Conservation (phyloP, 257 asterid species). For the Penstemon davidsonii region DNA sequence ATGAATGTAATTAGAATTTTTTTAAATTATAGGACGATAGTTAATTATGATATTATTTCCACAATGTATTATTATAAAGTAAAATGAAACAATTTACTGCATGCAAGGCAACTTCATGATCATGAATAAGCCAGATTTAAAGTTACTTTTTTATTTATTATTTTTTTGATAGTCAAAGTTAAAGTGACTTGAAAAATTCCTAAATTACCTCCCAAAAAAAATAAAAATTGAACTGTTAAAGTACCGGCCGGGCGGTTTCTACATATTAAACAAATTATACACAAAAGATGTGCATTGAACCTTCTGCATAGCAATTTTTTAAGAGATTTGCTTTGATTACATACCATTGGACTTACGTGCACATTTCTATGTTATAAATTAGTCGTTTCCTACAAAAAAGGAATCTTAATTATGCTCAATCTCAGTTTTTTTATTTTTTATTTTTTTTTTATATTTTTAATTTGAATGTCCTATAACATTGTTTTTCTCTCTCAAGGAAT, state of each 20-base stretch:
- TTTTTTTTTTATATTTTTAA: no score
- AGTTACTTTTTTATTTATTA: no score
- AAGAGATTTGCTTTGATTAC: constrained; percentile 31
- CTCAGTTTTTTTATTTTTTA: no score
- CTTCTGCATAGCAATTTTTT: constrained; percentile 29
- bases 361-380: neutral
- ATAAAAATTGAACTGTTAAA: neutral
- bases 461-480: neutral
- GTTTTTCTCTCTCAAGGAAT: neutral
- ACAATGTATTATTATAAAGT: no score
- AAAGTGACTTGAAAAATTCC: no score
- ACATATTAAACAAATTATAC: constrained; percentile 3
- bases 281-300: constrained; percentile 36
- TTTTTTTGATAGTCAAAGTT: no score
- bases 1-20: no score
- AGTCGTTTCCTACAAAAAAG: neutral
- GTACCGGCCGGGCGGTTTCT: constrained; percentile 4
- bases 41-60: no score
- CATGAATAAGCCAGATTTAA: no score
- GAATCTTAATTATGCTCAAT: neutral
- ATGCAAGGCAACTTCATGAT: no score
- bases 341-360: constrained; percentile 9
- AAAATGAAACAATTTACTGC: no score
- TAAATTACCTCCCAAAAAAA: neutral
- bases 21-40: no score